phyloP scores from a whole-genome alignment of 1,139 yeast species.

The Kodamaea sp. region DNA sequence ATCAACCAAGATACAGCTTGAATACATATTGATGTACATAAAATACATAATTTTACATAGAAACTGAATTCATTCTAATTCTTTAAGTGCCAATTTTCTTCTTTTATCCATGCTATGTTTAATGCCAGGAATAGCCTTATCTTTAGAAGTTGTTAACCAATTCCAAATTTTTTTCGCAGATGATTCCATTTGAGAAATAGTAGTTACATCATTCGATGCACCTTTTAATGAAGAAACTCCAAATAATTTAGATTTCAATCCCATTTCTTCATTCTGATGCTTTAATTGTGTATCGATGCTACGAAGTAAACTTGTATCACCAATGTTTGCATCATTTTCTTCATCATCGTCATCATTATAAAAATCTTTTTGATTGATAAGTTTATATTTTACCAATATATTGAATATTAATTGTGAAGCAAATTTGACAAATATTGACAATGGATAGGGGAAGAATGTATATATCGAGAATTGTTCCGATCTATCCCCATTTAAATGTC shows the following conservation, averaged over 20 bases:
- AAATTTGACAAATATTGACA: slow-evolving; percentile 27
- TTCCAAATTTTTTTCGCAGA: slow-evolving; percentile 21
- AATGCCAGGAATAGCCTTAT: slow-evolving; percentile 14
- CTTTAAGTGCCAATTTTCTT: slow-evolving; percentile 41
- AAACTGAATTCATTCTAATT: slow-evolving; percentile 26
- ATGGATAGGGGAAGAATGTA: slow-evolving; percentile 45
- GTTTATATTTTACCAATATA: slow-evolving; percentile 18
- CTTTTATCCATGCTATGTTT: slow-evolving; percentile 37
- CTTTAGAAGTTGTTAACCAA: slow-evolving; percentile 22
- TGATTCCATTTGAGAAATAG: slow-evolving; percentile 26
- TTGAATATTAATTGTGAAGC: slow-evolving; percentile 19
- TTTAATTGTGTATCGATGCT: slow-evolving; percentile 12
- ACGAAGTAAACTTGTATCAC: slow-evolving; percentile 11
- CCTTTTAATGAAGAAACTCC: slow-evolving; percentile 43
- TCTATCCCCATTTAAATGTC: slow-evolving; percentile 33
- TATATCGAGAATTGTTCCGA: slow-evolving; percentile 40
- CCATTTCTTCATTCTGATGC: slow-evolving; percentile 25
- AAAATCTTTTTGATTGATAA: slow-evolving; percentile 29
- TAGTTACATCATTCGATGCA: slow-evolving; percentile 29
- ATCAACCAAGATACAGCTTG: neutral
- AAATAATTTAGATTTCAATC: slow-evolving; percentile 34
- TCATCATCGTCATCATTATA: slow-evolving; percentile 21
- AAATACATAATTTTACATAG: neutral
- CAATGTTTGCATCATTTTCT: slow-evolving; percentile 15
- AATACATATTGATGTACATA: neutral